These are phyloP conservation scores for Heterobasidion occidentale DNA, from an alignment of 1,284 basidiomycete species.

Conservation along the genomic window DNA sequence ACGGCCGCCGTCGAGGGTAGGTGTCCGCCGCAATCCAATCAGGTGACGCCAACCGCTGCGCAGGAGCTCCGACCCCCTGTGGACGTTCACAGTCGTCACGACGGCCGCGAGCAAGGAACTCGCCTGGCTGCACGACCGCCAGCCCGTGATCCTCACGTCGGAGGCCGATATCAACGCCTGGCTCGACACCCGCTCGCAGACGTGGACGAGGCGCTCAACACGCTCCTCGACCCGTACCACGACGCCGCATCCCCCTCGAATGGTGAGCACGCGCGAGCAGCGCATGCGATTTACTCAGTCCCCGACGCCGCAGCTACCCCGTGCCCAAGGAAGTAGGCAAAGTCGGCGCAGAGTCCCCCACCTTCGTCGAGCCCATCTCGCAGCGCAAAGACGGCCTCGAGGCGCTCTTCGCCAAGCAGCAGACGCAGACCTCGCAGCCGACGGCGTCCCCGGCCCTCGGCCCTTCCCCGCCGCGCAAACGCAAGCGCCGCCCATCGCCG, in stretches of 20 bases:
- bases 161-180: constrained; percentile 59
- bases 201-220: constrained; percentile 57
- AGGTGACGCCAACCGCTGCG: too few relatives aligned
- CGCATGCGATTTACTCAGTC: background rate
- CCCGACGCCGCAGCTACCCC: constrained; percentile 54
- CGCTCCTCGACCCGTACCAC: constrained; percentile 62
- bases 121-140: constrained; percentile 84
- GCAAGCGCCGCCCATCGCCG: background rate
- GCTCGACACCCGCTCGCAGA: constrained; percentile 68
- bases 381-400: constrained; percentile 83
- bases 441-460: constrained; percentile 12
- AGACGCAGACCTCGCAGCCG: background rate
- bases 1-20: constrained; percentile 56
- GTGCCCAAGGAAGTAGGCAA: constrained; percentile 91
- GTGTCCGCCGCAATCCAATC: too few relatives aligned
- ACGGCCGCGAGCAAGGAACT: constrained; percentile 65
- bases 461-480: constrained; percentile 5
- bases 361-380: constrained; percentile 77
- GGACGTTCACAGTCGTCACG: constrained; percentile 88
- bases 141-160: constrained; percentile 79
- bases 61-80: constrained; percentile 56
- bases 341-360: constrained; percentile 76
- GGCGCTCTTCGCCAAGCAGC: constrained; percentile 77
- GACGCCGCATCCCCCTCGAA: constrained; percentile 48
- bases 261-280: constrained; percentile 39